Evolutionary conservation across 1,139 yeast genomes (phyloP).

Genomic region (Kazachstania sp.): DNA sequence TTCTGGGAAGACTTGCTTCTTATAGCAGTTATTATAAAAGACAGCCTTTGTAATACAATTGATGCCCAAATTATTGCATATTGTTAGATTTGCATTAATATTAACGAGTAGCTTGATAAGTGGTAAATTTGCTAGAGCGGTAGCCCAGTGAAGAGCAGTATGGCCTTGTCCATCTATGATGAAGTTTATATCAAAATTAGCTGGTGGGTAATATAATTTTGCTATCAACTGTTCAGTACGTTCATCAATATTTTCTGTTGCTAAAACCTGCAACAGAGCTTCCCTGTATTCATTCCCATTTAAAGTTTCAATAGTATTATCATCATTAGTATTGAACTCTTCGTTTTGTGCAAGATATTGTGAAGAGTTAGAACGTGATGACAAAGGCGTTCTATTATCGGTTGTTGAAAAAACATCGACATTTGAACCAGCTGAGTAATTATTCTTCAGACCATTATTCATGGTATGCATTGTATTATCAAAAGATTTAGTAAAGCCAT

Average conservation of each 20-base stretch:
- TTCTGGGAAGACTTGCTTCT: conserved; percentile 62
- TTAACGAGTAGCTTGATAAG: conserved; percentile 55
- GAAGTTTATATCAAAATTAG: conserved; percentile 72
- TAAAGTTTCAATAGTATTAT: conserved; percentile 1
- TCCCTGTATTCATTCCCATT: conserved; percentile 24
- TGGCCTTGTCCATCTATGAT: conserved; percentile 94
- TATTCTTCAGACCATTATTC: background rate
- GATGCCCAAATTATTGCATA: conserved; percentile 67
- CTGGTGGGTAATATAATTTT: conserved; percentile 65
- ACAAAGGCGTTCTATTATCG: conserved; percentile 37
- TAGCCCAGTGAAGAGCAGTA: conserved; percentile 94
- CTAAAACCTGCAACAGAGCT: conserved; percentile 30
- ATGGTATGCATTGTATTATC: background rate
- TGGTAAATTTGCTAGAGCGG: conserved; percentile 76
- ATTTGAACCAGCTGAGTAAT: conserved; percentile 5
- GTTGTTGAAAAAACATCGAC: conserved; percentile 22
- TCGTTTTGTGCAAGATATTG: background rate
- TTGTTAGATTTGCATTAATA: conserved; percentile 65
- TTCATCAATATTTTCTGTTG: conserved; percentile 63
- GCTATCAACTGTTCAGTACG: conserved; percentile 69
- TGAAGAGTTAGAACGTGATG: conserved; percentile 30
- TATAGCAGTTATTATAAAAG: conserved; percentile 81
- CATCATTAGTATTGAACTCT: background rate
- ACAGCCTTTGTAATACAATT: conserved; percentile 79
- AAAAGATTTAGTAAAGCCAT: background rate